A percentile compares a stretch with the other conserved stretches of the same genome.
Conservation (phyloP, 768 basidiomycete genomes). For the Tephrocybe sp. region DNA sequence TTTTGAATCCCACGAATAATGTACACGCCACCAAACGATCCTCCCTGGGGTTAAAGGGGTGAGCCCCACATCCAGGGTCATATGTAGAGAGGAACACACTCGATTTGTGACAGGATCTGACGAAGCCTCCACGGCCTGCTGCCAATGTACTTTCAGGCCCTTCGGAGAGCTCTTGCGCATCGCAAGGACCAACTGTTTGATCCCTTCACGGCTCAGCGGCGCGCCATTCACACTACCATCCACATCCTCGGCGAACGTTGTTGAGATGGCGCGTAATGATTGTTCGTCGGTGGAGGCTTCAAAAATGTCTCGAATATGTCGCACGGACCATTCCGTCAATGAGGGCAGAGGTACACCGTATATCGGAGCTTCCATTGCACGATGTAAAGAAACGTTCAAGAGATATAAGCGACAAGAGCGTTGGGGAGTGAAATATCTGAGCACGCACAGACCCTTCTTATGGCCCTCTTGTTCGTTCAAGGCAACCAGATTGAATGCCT, state of each 20-base stretch:
- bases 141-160: slow-evolving; percentile 51
- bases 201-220: slow-evolving; percentile 34
- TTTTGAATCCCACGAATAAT: slow-evolving; percentile 49
- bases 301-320: slow-evolving; percentile 50
- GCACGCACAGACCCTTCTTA: slow-evolving; percentile 8
- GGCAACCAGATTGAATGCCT: slow-evolving; percentile 19
- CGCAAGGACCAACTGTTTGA: slow-evolving; percentile 40
- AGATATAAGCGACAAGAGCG: background rate
- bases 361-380: slow-evolving; percentile 15
- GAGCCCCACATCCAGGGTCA: background rate
- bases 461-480: slow-evolving; percentile 15
- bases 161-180: slow-evolving; percentile 39
- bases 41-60: slow-evolving; percentile 32
- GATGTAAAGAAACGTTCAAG: background rate
- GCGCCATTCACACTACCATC: slow-evolving; percentile 44
- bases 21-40: slow-evolving; percentile 51
- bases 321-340: slow-evolving; percentile 49
- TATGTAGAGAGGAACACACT: slow-evolving; percentile 30
- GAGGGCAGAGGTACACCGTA: slow-evolving; percentile 30
- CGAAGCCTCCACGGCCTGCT: slow-evolving; percentile 43
- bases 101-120: slow-evolving; percentile 37
- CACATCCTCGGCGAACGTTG: slow-evolving; percentile 44
- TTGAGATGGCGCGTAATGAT: slow-evolving; percentile 39
- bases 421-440: background rate
- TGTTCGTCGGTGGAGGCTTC: slow-evolving; percentile 47